Evolutionary conservation across 257 asterid species (phyloP).

Genomic region (Rhazya stricta): DNA sequence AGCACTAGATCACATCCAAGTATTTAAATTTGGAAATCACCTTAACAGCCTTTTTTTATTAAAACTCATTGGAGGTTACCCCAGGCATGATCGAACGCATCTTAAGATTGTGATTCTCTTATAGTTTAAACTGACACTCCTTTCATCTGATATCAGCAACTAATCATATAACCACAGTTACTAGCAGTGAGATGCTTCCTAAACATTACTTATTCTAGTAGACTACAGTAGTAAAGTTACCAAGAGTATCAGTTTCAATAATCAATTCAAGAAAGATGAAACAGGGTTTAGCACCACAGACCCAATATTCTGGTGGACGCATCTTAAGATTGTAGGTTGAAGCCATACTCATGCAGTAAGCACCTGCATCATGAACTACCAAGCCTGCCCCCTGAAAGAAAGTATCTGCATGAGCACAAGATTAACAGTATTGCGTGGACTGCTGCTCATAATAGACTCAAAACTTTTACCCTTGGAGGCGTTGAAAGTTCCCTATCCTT

Average conservation of each 20-base stretch:
- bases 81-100: neutral
- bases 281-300: conserved; percentile 22
- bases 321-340: conserved; percentile 97
- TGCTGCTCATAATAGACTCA: neutral
- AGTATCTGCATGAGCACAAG: conserved; percentile 12
- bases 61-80: neutral
- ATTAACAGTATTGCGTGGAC: neutral
- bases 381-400: conserved; percentile 76
- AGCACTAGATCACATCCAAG: neutral
- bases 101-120: too few relatives aligned
- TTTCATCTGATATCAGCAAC: neutral
- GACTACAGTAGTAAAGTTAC: neutral
- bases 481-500: conserved; percentile 83
- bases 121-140: neutral
- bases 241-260: neutral
- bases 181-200: neutral
- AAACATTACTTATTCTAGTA: neutral
- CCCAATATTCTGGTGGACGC: conserved; percentile 99
- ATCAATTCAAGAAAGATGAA: neutral
- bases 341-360: conserved; percentile 99
- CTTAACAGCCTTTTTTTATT: neutral
- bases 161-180: neutral
- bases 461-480: conserved; percentile 55
- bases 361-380: conserved; percentile 98
- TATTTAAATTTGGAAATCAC: neutral